These are phyloP conservation scores for Aureobasidium sp. DNA, from an alignment of 2,329 filamentous ascomycete species.

Conservation along the genomic window DNA sequence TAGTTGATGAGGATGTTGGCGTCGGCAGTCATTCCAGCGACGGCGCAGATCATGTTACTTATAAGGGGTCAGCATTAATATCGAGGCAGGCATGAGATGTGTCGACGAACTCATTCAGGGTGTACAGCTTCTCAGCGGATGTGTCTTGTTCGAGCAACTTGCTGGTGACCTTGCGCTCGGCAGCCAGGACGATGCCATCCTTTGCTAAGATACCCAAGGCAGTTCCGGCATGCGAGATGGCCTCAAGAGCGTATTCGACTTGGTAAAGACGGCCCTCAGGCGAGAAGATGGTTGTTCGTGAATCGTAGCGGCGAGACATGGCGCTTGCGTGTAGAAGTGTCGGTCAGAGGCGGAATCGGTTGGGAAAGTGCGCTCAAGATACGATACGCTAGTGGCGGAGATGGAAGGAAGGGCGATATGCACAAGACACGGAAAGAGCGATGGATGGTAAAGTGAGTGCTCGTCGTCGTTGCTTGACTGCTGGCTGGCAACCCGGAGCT, in stretches of 20 bases:
- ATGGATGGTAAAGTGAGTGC: slow-evolving; percentile 7
- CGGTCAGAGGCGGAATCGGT: not conserved
- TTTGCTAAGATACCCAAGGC: slow-evolving; percentile 94
- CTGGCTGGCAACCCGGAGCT: slow-evolving; percentile 1
- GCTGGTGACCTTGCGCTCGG: slow-evolving; percentile 97
- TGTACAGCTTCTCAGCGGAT: slow-evolving; percentile 99
- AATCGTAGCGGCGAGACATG: slow-evolving; percentile 15
- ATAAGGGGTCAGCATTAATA: not conserved
- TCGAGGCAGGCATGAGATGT: not conserved
- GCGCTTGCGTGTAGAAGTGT: not conserved
- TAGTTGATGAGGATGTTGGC: slow-evolving; percentile 99
- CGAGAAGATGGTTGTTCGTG: slow-evolving; percentile 90
- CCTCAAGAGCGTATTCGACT: slow-evolving; percentile 98
- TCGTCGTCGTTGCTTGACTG: slow-evolving; percentile 3
- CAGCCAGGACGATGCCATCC: slow-evolving; percentile 96
- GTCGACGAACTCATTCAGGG: slow-evolving; percentile 79
- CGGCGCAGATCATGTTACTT: slow-evolving; percentile 99
- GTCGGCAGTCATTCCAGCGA: slow-evolving; percentile 98
- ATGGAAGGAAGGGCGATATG: not conserved
- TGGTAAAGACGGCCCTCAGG: slow-evolving; percentile 97
- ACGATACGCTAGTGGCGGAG: not conserved
- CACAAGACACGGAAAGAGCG: not conserved
- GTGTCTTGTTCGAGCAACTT: slow-evolving; percentile 99
- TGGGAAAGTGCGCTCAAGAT: not conserved
- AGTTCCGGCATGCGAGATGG: slow-evolving; percentile 96